Evolutionary conservation across 2,329 filamentous ascomycete genomes (phyloP), one percentile per base, ranked within the genome.

Genomic region (Iodosphaeria phyllophila): DNA sequence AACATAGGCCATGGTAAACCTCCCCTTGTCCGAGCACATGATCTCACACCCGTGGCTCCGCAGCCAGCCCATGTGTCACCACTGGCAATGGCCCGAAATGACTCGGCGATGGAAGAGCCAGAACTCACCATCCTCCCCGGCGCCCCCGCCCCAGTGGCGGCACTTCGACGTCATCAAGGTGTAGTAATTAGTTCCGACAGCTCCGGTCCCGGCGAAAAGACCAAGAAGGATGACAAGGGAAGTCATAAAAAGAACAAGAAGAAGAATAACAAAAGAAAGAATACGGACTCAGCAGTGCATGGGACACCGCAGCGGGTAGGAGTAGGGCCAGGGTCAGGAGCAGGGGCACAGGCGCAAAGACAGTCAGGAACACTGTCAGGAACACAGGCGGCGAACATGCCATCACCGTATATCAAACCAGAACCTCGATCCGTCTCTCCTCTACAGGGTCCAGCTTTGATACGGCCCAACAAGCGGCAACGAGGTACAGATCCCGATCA

Each of bases 31-130:
- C 69, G 71, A 41, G 73, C 71, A 36, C 74, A 83, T 43, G 73
- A 84, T 38, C 65, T 72, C 25, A 73, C 71, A 18, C 75, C 74
- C 20, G 52, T 74, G 41, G 78, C 78, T 25, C 77, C 79, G 14
- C 77, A 79, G 40, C 76, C 79, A 26, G 70, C 72, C 24, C 74
- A 78, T 41, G 69, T 68, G 33, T 60, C 75, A 44, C 54, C 62
- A 33, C 42, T 74, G 50, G 53, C 63, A 36, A 48, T 53, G 42
- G 47, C 54, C 26, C 48, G 50, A 17, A 44, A n/a, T n/a, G n/a
- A 43, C 12, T 40, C 44, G 14, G 42, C 42, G 23, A 33, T 46
- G 19, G 34, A 33, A 11, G 37, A 41, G 8, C 38, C 42, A 7
- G 47, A 50, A 15, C 25, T 42, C 9, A 38, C 33, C 30, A 36